Conservation (phyloP, 805 yeast species). For the Zygosaccharomyces lentus region DNA sequence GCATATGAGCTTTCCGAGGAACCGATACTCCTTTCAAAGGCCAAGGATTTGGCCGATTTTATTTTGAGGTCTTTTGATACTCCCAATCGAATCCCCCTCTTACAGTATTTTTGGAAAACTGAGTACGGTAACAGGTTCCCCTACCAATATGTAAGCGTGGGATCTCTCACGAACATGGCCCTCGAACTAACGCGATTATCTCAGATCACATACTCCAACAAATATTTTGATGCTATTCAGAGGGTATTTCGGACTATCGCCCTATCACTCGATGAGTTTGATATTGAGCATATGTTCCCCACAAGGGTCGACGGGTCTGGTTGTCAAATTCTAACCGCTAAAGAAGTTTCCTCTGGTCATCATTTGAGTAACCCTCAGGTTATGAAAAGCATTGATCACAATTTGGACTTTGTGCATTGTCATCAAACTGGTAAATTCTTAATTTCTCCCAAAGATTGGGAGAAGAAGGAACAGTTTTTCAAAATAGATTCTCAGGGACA, state of each 20-base stretch:
- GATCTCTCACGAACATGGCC: conserved; percentile 48
- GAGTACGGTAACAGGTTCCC: conserved; percentile 38
- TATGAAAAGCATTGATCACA: conserved; percentile 35
- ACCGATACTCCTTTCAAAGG: conserved; percentile 36
- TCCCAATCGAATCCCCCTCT: conserved; percentile 51
- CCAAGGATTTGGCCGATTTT: conserved; percentile 45
- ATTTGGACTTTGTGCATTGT: conserved; percentile 35
- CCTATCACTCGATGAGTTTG: conserved; percentile 34
- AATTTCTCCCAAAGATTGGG: conserved; percentile 10
- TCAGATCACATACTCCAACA: conserved; percentile 45
- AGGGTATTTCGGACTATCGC: conserved; percentile 40
- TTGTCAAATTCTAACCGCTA: conserved; percentile 36
- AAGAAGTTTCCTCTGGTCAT: conserved; percentile 32
- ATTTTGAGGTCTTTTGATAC: conserved; percentile 55
- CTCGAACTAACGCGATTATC: conserved; percentile 51
- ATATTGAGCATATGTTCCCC: conserved; percentile 44
- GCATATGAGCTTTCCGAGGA: conserved; percentile 47
- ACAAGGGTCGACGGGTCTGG: conserved; percentile 48
- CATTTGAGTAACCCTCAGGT: conserved; percentile 36
- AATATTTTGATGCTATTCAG: conserved; percentile 48
- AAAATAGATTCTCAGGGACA: conserved; percentile 12
- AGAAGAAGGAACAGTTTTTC: conserved; percentile 9
- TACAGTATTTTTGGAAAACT: conserved; percentile 43
- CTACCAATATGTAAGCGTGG: conserved; percentile 35
- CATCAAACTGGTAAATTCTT: conserved; percentile 25